Base-by-base conservation (phyloP, 2,329 filamentous ascomycete species). In the Dryadomyces quercus-mongolicae region DNA sequence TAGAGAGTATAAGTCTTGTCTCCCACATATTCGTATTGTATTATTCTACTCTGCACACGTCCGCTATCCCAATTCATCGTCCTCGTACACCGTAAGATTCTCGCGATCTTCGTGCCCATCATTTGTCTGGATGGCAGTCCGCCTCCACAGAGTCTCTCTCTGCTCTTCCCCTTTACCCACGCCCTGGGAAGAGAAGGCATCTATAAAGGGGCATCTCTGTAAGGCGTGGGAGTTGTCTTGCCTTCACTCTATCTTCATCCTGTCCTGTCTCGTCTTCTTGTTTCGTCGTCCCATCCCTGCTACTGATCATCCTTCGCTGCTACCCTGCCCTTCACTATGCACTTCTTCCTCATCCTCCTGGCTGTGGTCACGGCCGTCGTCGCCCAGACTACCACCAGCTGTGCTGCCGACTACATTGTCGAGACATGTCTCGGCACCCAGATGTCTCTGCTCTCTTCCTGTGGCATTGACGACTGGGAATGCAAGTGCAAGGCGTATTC, bases 401-500 rank as follows among this genome's bases (percentile, higher is more conserved):
- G 60, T 44, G 56, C 53, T 9, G 60, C 60, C 38, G 38, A 55
- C 45, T 55, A 60, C 53, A 58, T 60, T 34, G 34, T 62, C n/a
- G 40, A 58, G 12, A 52, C 58, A 45, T 61, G 60, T 38, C 51
- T 66, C 21, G 51, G 49, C 40, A 59, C 53, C 54, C 69, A 76
- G 61, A 67, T 60, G 43, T 60, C 60, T 56, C 72, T 71, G 65
- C 64, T 72, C 58, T 55, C 60, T 4, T 58, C 58, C 44, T 78
- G 76, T 64, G 53, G 47, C 12, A 5, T 55, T 20, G 64, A 62
- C 50, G 74, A 78, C 64, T 76, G 70, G 59, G 64, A 67, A 52
- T 78, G 75, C 65, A 68, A 69, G 56, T 78, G 75, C 62, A 63
- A 66, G 53, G 67, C 70, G 49, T 70, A 74, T 61, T 58, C 70